Evolutionary conservation across 768 basidiomycete genomes (phyloP).

Genomic region (Trametes cinnabarina): DNA sequence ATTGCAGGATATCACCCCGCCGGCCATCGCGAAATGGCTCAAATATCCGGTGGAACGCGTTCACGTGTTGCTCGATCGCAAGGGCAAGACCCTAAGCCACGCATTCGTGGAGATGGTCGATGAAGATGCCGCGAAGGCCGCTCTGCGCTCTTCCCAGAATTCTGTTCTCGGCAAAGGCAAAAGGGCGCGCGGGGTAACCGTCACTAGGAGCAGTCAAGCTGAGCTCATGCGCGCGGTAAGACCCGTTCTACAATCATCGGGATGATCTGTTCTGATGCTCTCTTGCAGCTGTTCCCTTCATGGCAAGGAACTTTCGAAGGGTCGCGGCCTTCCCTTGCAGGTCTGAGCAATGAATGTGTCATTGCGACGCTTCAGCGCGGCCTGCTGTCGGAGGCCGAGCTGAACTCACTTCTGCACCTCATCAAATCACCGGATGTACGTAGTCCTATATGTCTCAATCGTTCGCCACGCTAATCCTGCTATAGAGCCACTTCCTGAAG

Average conservation of each 20-base stretch:
- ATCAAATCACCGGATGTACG: conserved; percentile 77
- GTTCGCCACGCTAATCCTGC: background rate
- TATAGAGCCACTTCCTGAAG: conserved; percentile 82
- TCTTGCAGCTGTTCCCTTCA: conserved; percentile 67
- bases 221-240: conserved; percentile 80
- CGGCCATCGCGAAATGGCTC: conserved; percentile 65
- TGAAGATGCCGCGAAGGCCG: conserved; percentile 60
- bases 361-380: conserved; percentile 62
- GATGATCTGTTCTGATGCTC: background rate
- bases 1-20: conserved; percentile 79
- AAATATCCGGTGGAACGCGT: conserved; percentile 68
- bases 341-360: conserved; percentile 56
- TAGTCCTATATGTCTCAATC: too few species aligned
- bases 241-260: background rate
- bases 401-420: conserved; percentile 63
- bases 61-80: conserved; percentile 75
- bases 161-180: conserved; percentile 73
- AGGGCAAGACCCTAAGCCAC: conserved; percentile 83
- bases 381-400: conserved; percentile 63
- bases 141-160: conserved; percentile 58
- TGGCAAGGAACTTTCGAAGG: conserved; percentile 79
- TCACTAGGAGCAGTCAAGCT: conserved; percentile 76
- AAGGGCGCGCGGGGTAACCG: conserved; percentile 78
- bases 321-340: conserved; percentile 62
- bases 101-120: conserved; percentile 75